Evolutionary conservation across 108 stramenopile species (phyloP).

Genomic region (Mediolabrus comicus): DNA sequence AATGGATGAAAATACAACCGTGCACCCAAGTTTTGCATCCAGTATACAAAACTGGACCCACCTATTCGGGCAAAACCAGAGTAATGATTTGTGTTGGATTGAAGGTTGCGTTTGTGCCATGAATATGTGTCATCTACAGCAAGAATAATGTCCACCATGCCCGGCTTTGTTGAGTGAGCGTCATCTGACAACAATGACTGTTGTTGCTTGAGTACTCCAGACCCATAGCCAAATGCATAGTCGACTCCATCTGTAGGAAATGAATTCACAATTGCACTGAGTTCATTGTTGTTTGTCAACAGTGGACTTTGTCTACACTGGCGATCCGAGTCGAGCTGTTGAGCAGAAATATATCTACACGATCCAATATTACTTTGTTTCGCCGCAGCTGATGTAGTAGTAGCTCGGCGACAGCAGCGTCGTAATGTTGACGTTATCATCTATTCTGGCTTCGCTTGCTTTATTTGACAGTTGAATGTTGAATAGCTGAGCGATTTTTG

Average conservation of each 20-base stretch:
- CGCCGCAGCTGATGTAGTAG: neutral
- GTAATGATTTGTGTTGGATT: constrained; percentile 68
- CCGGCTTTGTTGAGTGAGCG: constrained; percentile 9
- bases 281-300: constrained; percentile 36
- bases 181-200: neutral
- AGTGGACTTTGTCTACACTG: neutral
- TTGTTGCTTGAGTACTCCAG: constrained; percentile 78
- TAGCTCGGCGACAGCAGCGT: neutral
- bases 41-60: constrained; percentile 28
- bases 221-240: constrained; percentile 83
- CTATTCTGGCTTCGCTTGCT: too few species aligned
- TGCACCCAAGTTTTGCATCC: constrained; percentile 49
- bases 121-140: constrained; percentile 52
- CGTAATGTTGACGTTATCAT: neutral
- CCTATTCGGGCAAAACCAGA: constrained; percentile 34
- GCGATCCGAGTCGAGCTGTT: neutral
- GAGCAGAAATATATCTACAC: too few species aligned
- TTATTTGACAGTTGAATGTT: too few species aligned
- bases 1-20: constrained; percentile 55
- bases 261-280: constrained; percentile 35
- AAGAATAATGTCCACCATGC: constrained; percentile 80
- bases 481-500: too few species aligned
- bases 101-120: constrained; percentile 68
- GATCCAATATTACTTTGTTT: too few species aligned
- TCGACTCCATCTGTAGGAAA: constrained; percentile 65